Percentiles rank a stretch among this genome's conserved stretches.
phyloP scores from a whole-genome alignment of 2,329 filamentous ascomycete genomes.

The Epichloe scottii region DNA sequence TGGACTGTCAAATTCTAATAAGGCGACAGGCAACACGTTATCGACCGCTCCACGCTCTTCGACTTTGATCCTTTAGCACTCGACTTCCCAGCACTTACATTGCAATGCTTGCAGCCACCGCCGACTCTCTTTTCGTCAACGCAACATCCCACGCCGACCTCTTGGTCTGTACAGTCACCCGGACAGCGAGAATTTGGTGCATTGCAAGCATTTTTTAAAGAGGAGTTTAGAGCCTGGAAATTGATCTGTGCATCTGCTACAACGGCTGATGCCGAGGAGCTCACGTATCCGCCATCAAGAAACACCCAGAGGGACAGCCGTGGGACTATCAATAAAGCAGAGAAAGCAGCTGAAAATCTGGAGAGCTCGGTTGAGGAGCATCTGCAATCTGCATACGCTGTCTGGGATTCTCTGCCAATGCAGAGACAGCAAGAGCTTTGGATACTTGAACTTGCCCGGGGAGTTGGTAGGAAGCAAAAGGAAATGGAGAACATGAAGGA shows the following conservation, averaged over 20 bases:
- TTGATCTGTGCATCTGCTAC: constrained; percentile 37
- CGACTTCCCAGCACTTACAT: constrained; percentile 73
- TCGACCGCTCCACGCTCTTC: constrained; percentile 45
- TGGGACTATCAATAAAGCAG: constrained; percentile 34
- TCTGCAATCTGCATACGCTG: constrained; percentile 60
- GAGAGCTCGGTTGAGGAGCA: constrained; percentile 63
- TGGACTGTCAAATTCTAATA: constrained; percentile 7
- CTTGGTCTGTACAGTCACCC: constrained; percentile 71
- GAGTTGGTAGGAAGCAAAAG: constrained; percentile 43
- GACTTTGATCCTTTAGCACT: constrained; percentile 78
- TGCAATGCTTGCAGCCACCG: constrained; percentile 69
- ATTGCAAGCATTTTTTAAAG: constrained; percentile 51
- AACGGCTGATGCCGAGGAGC: constrained; percentile 37
- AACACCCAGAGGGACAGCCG: constrained; percentile 29
- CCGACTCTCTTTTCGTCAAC: constrained; percentile 72
- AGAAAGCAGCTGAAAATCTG: constrained; percentile 43
- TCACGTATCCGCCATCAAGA: constrained; percentile 32
- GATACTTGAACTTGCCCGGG: constrained; percentile 48
- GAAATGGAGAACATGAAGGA: constrained; percentile 40
- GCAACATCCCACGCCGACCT: constrained; percentile 63
- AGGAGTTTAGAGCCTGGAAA: constrained; percentile 56
- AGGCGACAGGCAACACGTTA: constrained; percentile 36
- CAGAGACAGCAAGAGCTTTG: constrained; percentile 47
- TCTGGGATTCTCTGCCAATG: constrained; percentile 56
- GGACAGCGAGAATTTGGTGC: constrained; percentile 62